Base-by-base conservation (phyloP, 2,329 filamentous ascomycete species). In the Cladosporium colombiae region DNA sequence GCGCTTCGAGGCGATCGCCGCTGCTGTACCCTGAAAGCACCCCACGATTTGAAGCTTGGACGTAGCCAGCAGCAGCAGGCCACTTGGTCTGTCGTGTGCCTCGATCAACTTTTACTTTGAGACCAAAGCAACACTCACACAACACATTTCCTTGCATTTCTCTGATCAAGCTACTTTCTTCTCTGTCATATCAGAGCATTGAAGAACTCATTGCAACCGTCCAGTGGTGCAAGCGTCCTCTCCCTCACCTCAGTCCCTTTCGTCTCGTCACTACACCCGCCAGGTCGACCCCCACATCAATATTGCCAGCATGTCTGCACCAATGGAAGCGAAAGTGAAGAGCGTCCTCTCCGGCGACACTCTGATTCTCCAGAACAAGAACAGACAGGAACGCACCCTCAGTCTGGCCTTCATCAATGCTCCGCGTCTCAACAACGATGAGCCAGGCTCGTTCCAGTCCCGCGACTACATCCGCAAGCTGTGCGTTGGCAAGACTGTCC, bases 331-430 rank as follows among this genome's bases (percentile, higher is more conserved):
- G 77, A 91, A 89, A 75, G 93, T 98, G 80, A 99, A 99, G 85
- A 92, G 90, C 78, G 92, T 97, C 72, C 83, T 96, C 75, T 97
- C 93, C 75, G 95, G 95, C 74, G 95, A 98, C 83, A 97, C 93
- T 31, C 81, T 98, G 73, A 84, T 98, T 70, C 83, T 98, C 74
- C 88, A 89, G 73, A 92, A 91, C 79, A 93, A 96, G 77, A 90
- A 91, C 40, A 85, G 87, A 70, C 87, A 90, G 78, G 95, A 98
- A 82, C 91, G 92, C 74, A 91, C 86, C 62, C 85, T 99, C 73
- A 96, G 93, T 75, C 84, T 99, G 70, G 95, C 95, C 73, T 98
- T 93, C 80, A 93, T 98, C 71, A 91, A 89, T 66, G 93, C 93
- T 59, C 95, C 95, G 3, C 89, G 93, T 62, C 68, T 77, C 57